These are phyloP conservation scores for Coemansia sp. DNA, from an alignment of 192 early-diverging fungal genomes.

Conservation along the genomic window DNA sequence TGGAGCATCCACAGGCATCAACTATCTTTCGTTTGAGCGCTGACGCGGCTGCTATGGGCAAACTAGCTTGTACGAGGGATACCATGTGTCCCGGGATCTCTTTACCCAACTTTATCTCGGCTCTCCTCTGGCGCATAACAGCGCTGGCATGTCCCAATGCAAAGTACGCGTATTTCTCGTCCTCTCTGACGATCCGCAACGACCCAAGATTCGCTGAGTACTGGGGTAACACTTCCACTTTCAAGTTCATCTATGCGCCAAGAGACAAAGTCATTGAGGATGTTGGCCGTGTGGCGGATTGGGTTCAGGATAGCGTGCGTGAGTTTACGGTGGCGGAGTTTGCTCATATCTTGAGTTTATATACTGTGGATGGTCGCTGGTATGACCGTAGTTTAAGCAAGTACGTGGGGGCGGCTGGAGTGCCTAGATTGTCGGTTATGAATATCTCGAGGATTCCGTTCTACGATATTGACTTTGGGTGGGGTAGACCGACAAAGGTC, in stretches of 20 bases:
- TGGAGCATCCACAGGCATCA: not conserved
- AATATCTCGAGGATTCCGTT: constrained; percentile 21
- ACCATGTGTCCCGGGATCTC: constrained; percentile 1
- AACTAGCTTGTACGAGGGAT: not conserved
- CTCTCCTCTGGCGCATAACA: constrained; percentile 20
- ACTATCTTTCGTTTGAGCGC: constrained; percentile 16
- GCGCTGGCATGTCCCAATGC: not conserved
- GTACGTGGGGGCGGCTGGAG: constrained; percentile 7
- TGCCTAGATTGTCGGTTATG: constrained; percentile 4
- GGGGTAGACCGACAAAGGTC: constrained; percentile 15
- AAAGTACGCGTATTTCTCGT: constrained; percentile 17
- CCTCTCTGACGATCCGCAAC: constrained; percentile 21
- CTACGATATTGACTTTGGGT: constrained; percentile 32
- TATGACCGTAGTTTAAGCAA: not conserved
- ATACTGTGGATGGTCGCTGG: not conserved
- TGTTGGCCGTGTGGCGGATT: not conserved
- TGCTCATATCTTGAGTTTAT: constrained; percentile 7
- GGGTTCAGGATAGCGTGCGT: constrained; percentile 8
- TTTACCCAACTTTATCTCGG: constrained; percentile 25
- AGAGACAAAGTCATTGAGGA: not conserved
- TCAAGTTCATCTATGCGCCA: constrained; percentile 9
- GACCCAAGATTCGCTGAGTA: constrained; percentile 9
- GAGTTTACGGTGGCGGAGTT: constrained; percentile 21
- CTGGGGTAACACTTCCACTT: constrained; percentile 27
- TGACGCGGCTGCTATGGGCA: not conserved